These are phyloP conservation scores for Antrodiella citrinella DNA, from an alignment of 768 basidiomycete genomes.

Conservation along the genomic window DNA sequence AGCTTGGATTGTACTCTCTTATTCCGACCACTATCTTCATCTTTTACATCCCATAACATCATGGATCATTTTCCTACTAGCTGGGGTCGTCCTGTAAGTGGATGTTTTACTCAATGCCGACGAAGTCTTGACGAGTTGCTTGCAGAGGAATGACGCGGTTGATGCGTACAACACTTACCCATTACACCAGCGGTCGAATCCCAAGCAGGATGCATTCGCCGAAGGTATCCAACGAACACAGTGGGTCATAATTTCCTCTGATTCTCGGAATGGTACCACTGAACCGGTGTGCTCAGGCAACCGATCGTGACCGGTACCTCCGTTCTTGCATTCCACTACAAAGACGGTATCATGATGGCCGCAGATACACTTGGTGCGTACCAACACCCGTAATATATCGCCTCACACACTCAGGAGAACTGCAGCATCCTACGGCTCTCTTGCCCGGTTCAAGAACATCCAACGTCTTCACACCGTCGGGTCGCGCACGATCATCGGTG, in stretches of 20 bases:
- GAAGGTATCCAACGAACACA: conserved; percentile 75
- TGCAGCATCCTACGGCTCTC: conserved; percentile 90
- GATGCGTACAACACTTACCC: conserved; percentile 78
- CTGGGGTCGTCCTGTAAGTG: conserved; percentile 15
- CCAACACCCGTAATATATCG: not conserved
- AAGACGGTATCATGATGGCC: conserved; percentile 97
- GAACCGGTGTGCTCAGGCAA: conserved; percentile 63
- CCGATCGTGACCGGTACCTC: conserved; percentile 97
- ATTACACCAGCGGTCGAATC: conserved; percentile 48
- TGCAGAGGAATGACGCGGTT: conserved; percentile 62
- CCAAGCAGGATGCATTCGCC: conserved; percentile 44
- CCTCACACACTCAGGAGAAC: not conserved
- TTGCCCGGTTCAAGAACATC: conserved; percentile 93
- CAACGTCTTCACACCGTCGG: conserved; percentile 84
- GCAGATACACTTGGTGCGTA: conserved; percentile 89
- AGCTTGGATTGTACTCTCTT: too few species aligned
- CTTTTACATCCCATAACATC: not conserved
- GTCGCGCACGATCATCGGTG: conserved; percentile 78
- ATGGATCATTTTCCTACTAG: conserved; percentile 14
- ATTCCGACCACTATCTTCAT: too few species aligned
- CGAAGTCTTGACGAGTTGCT: not conserved
- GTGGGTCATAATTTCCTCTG: conserved; percentile 44
- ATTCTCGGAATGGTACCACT: not conserved
- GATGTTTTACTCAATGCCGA: not conserved
- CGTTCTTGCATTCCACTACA: conserved; percentile 89